phyloP scores from a whole-genome alignment of 73 alveolate species.

The Paramecium sonneborni region DNA sequence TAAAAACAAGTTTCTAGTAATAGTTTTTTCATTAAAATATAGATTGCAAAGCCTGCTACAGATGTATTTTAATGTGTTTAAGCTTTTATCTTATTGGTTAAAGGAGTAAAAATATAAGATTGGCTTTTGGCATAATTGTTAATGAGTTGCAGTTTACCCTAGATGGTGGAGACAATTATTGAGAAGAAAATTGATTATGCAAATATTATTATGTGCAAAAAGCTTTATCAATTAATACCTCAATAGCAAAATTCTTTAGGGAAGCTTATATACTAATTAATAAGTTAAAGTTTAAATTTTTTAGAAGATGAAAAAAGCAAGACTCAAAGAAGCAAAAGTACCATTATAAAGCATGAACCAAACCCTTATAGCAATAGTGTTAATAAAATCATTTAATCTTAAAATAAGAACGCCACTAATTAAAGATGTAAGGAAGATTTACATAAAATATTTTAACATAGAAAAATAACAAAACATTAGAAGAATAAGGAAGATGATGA shows the following conservation, averaged over 20 bases:
- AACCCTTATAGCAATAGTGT: not conserved
- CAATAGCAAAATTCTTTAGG: not conserved
- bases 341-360: not conserved
- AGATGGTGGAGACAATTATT: conserved; percentile 31
- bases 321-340: conserved; percentile 16
- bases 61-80: conserved; percentile 27
- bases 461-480: not conserved
- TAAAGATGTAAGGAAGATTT: conserved; percentile 11
- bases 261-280: not conserved
- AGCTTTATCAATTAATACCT: not conserved
- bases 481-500: not conserved
- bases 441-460: not conserved
- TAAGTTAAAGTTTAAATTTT: not conserved
- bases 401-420: not conserved
- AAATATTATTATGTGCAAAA: conserved; percentile 31
- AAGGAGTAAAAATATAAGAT: conserved; percentile 46
- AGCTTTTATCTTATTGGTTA: conserved; percentile 34
- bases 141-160: conserved; percentile 22
- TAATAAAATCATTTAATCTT: not conserved
- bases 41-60: conserved; percentile 45
- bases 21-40: not conserved
- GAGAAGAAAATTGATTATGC: not conserved
- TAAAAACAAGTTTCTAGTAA: conserved; percentile 10
- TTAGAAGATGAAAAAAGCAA: not conserved
- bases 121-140: conserved; percentile 45